Base-by-base conservation (phyloP, 441 rosid genomes). In the Cnidoscolus chayamansa region DNA sequence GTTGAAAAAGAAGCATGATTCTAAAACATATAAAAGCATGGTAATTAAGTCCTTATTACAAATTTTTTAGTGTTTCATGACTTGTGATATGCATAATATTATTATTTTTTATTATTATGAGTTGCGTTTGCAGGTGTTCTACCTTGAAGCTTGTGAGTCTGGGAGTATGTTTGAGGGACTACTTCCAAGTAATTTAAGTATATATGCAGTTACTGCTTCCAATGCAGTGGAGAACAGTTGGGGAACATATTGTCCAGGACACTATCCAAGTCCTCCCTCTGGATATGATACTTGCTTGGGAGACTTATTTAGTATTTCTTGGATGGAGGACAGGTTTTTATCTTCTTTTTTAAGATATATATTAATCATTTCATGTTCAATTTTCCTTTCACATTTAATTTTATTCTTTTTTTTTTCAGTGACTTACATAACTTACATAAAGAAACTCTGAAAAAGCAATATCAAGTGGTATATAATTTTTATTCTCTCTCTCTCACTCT, bases 251-350 rank as follows among this genome's bases (percentile, higher is more conserved):
- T 88, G 93, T 62, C 72, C 81, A 10, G 84, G 53, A 1, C 35
- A 61, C 16, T 62, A 75, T 73, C 86, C 87, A 57, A 4, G 68
- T 66, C 62, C 86, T 63, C 79, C 86, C 40, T 6, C 72, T 3
- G 83, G 81, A 35, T 82, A 71, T 71, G 69, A 43, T 25, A 78
- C 80, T 66, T 88, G 96, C 74, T 77, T 90, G 11, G 96, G 96
- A 16, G 96, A 88, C 47, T 15, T 75, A 48, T 90, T 87, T 60
- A 90, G 93, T 71, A 71, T 88, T 77, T 83, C 96, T 67, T 90
- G 96, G 96, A 72, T 87, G 86, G 93, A 90, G 73, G 91, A 90
- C 78, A 84, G 95, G 95, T 90, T 72, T 35, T 35, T 43, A 31
- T 47, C 11, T 47, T 47, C 11, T 10, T 25, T 25, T 25, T 25